Base-by-base conservation (phyloP, 768 basidiomycete genomes). In the Podaxis mareebaensis region DNA sequence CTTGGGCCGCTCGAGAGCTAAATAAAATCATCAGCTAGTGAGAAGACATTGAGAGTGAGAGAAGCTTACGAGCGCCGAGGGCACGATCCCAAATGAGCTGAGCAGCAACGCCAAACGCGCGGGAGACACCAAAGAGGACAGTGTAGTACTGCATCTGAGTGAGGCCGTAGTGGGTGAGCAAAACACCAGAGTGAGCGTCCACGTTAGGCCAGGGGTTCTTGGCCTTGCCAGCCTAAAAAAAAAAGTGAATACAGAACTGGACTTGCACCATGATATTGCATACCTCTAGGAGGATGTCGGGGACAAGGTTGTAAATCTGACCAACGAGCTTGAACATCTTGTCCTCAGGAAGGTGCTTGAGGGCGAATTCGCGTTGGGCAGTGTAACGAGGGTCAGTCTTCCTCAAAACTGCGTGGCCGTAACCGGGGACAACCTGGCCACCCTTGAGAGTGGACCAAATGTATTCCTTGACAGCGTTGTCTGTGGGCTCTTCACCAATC, bases 121-220 rank as follows among this genome's bases (percentile, higher is more conserved):
- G 91, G n/a, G 93, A 96, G 7, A 97, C 92, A 81, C 95, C 95
- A 76, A 97, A 97, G 64, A 97, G 83, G 61, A 99, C 96, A 68
- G 96, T 98, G 81, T 98, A 98, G 84, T 92, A 98, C 73, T 93
- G 86, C 90, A 96, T 95, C 77, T 96, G 87, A 66, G 83, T 85
- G 60, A 96, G 79, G 54, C 93, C 93, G 71, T 95, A 95, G 78
- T 95, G 81, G 30, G 90, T 90, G 22, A 96, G 79, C 52, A 96
- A 85, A 58, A 87, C 92, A 77, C 93, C 95, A 15, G 96, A 98
- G 81, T 96, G 95, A 55, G 96, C 94, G 75, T 98, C 96, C 61
- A 99, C 96, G 75, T 98, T 99, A 51, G 96, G 96, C 91, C 91
- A 94, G 1, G 92, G 92, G 81, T 94, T 94, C 85, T 93, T 94